Base-by-base conservation (phyloP, 179 eudicot genomes). In the Beta lomatogona region DNA sequence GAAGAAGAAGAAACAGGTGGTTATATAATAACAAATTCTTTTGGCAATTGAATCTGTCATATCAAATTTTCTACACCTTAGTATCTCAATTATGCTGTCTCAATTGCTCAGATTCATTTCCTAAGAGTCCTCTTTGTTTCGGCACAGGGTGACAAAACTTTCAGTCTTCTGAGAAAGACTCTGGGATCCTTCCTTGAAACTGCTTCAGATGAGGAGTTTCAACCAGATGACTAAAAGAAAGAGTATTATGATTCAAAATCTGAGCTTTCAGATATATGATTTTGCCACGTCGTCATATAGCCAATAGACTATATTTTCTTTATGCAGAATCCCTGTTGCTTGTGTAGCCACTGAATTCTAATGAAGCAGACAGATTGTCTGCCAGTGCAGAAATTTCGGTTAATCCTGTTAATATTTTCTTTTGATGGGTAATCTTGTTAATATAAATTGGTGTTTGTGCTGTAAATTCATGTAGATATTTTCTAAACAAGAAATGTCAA, bases 1-100 rank as follows among this genome's bases (percentile, higher is more conserved):
- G 88, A 94, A 91, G 88, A 96, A 92, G 91, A 95, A 92, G 90
- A 92, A 96, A 86, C 90, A 89, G 92, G 98, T 90, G 58, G 44
- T 68, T 53, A 15, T 55, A 57, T 2, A 22, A 4, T 48, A 16
- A 22, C 76, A 36, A 36, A 36, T 36, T 36, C 41, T 58, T 6
- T 16, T 58, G 60, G 60, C 9, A 12, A 57, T 74, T 6, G 50
- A 25, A 61, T 48, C 68, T 13, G 22, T 31, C 6, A 46, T 46
- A 69, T 74, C 79, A 46, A 2, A 9, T 1, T 58, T 15, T 25
- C 9, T 8, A 16, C 4, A 46, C 50, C 53, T 66, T 50, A 41
- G 28, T n/a, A 3, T 70, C 25, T n/a, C 1, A 7, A 6, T 71
- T 5, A 50, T 16, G 45, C 19, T 2, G 28, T 11, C 3, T 6